phyloP scores from a whole-genome alignment of 345 rosid species.

The Eucalyptus dawsonii region DNA sequence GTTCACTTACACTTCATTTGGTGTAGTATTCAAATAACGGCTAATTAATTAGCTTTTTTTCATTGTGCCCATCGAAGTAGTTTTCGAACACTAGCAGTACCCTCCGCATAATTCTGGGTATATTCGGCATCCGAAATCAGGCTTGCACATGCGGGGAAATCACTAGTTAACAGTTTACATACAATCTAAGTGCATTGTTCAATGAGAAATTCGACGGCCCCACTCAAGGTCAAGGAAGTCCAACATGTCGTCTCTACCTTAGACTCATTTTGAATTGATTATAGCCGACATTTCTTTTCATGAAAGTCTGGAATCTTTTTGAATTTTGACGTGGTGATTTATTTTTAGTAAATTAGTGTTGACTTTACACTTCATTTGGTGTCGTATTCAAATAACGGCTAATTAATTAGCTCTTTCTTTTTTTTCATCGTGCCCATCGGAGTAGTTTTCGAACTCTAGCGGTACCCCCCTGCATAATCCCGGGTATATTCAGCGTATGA shows the following conservation, averaged over 20 bases:
- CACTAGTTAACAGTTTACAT: background rate
- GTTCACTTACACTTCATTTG: background rate
- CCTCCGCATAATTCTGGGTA: background rate
- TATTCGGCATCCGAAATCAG: background rate
- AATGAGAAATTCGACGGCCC: background rate
- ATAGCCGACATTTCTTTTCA: too few species aligned
- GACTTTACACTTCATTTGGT: background rate
- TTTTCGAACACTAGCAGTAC: background rate
- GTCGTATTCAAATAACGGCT: background rate
- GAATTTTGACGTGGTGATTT: too few species aligned
- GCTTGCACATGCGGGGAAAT: background rate
- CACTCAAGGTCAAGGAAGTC: too few species aligned
- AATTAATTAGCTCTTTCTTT: background rate
- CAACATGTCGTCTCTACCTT: too few species aligned
- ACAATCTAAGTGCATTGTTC: background rate
- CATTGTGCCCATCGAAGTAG: background rate
- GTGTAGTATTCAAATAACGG: background rate
- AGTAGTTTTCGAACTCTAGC: too few species aligned
- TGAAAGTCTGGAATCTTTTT: too few species aligned
- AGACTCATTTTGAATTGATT: too few species aligned
- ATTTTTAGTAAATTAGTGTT: background rate
- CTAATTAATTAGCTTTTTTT: background rate
- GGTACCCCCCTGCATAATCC: too few species aligned
- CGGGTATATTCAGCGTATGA: too few species aligned
- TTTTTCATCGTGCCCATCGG: background rate